These are phyloP conservation scores for Penicillium sp. DNA, from an alignment of 2,329 filamentous ascomycete species.

Conservation along the genomic window DNA sequence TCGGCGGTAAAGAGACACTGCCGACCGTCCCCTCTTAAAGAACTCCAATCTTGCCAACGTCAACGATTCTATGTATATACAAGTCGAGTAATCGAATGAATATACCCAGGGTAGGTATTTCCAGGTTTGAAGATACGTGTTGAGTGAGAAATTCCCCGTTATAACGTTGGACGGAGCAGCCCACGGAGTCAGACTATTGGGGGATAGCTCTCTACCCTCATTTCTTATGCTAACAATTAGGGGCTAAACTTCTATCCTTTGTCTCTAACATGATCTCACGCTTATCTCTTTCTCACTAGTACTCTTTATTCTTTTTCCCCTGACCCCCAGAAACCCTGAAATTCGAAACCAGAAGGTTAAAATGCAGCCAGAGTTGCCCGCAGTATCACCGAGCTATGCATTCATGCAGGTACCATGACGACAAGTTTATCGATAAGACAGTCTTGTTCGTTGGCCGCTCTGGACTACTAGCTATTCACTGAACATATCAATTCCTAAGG, in stretches of 20 bases:
- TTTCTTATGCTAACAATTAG: constrained; percentile 1
- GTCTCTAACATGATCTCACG: neutral
- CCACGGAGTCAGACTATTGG: neutral
- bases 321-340: neutral
- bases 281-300: neutral
- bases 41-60: constrained; percentile 1
- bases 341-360: neutral
- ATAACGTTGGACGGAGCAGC: neutral
- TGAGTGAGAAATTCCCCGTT: neutral
- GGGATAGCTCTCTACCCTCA: constrained; percentile 2
- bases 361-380: neutral
- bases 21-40: constrained; percentile 15
- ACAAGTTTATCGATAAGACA: neutral
- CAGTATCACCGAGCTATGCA: constrained; percentile 7
- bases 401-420: constrained; percentile 9
- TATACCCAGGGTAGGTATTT: neutral
- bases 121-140: neutral
- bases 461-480: neutral
- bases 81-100: neutral
- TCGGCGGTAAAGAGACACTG: constrained; percentile 20
- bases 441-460: neutral
- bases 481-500: neutral
- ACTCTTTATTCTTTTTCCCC: neutral
- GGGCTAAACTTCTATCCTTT: constrained; percentile 5
- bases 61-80: neutral